These are phyloP conservation scores for Blastocystis sp. DNA, from an alignment of 352 stramenopile genomes.

Conservation along the genomic window DNA sequence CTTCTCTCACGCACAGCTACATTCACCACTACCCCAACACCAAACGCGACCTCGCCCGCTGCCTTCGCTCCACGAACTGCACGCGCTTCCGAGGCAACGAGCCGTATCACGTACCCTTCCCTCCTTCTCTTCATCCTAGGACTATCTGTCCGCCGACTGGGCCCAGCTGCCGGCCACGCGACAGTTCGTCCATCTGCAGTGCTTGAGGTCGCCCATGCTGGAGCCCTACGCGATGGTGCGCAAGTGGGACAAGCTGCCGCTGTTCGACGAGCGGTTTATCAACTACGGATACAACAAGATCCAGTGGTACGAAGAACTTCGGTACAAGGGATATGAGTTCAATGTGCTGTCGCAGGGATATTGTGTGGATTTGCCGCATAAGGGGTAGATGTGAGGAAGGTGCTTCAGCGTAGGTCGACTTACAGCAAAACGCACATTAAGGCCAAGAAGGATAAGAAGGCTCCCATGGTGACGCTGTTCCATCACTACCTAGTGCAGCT, in stretches of 20 bases:
- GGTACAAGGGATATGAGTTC: conserved; percentile 61
- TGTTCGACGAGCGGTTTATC: background rate
- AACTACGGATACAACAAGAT: conserved; percentile 69
- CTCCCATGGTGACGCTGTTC: no score
- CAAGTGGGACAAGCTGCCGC: background rate
- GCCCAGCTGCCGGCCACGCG: background rate
- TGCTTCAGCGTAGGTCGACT: background rate
- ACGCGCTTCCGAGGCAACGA: conserved; percentile 5
- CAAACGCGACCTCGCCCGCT: background rate
- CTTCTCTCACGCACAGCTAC: background rate
- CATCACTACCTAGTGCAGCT: no score
- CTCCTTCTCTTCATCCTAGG: background rate
- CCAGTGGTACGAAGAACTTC: conserved; percentile 57
- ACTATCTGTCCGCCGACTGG: conserved; percentile 52
- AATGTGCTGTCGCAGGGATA: conserved; percentile 49
- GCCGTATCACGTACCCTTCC: conserved; percentile 6
- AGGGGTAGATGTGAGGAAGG: background rate
- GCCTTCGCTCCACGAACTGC: background rate
- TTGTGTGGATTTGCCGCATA: conserved; percentile 66
- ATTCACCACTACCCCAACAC: conserved; percentile 13
- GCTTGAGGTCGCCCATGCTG: conserved; percentile 36
- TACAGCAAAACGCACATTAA: conserved; percentile 11
- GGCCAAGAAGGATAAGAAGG: conserved; percentile 1
- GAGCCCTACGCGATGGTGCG: conserved; percentile 59
- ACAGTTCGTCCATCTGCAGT: conserved; percentile 11